phyloP scores from a whole-genome alignment of 257 asterid genomes.

The Rhazya stricta region DNA sequence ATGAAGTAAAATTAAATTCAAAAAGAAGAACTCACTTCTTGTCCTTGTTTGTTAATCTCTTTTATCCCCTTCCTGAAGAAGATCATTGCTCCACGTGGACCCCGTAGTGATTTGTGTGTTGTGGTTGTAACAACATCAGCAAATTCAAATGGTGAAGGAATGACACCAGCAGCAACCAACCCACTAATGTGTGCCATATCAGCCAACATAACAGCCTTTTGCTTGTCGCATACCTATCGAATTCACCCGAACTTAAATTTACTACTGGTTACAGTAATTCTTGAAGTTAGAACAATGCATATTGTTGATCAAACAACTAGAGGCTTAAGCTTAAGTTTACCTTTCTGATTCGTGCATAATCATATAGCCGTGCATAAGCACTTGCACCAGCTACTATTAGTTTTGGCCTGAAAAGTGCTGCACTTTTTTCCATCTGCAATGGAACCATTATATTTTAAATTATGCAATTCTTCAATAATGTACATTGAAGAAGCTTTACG shows the following conservation, averaged over 20 bases:
- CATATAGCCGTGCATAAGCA: constrained; percentile 92
- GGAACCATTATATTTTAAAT: constrained; percentile 4
- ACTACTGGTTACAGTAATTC: not conserved
- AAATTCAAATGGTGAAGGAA: constrained; percentile 91
- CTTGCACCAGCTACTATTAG: constrained; percentile 98
- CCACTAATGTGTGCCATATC: constrained; percentile 99
- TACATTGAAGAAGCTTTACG: not conserved
- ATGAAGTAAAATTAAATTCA: not conserved
- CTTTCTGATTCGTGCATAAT: constrained; percentile 88
- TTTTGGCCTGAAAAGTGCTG: constrained; percentile 87
- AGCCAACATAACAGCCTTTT: constrained; percentile 78
- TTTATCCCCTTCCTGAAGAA: constrained; percentile 87
- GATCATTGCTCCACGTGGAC: constrained; percentile 99
- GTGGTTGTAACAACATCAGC: constrained; percentile 98
- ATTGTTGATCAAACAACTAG: not conserved
- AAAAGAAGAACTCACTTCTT: constrained; percentile 59
- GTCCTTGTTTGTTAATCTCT: constrained; percentile 81
- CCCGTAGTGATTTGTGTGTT: constrained; percentile 93
- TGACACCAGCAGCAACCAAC: constrained; percentile 95
- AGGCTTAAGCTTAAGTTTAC: constrained; percentile 23
- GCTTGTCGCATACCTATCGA: constrained; percentile 89
- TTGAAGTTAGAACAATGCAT: not conserved
- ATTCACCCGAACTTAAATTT: constrained; percentile 12
- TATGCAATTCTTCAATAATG: not conserved
- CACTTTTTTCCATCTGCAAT: constrained; percentile 88